These are phyloP conservation scores for Backusella liffmaniae DNA, from an alignment of 192 early-diverging fungal species.

Conservation along the genomic window DNA sequence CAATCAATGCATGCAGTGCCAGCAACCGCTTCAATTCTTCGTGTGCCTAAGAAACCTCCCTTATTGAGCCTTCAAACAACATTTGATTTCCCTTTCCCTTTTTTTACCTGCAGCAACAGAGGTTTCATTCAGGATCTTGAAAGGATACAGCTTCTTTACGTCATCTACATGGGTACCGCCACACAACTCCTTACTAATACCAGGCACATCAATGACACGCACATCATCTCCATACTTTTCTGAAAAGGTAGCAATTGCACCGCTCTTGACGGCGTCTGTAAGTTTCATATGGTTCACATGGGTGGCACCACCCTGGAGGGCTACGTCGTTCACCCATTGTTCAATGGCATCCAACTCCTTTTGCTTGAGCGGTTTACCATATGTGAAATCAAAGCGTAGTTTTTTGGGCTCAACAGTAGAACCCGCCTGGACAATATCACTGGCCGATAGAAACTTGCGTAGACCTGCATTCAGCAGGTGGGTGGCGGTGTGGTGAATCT, in stretches of 20 bases:
- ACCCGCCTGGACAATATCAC: conserved; percentile 52
- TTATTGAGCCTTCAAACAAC: not conserved
- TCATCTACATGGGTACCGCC: conserved; percentile 58
- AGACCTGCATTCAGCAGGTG: conserved; percentile 58
- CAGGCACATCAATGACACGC: conserved; percentile 53
- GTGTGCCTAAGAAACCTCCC: conserved; percentile 31
- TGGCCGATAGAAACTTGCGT: conserved; percentile 36
- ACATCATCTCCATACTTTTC: conserved; percentile 58
- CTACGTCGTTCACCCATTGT: conserved; percentile 48
- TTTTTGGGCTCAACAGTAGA: conserved; percentile 50
- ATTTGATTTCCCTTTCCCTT: not conserved
- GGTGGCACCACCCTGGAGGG: conserved; percentile 34
- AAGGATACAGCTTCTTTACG: conserved; percentile 47
- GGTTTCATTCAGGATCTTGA: conserved; percentile 52
- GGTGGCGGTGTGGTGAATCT: conserved; percentile 58
- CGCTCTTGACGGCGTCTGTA: conserved; percentile 46
- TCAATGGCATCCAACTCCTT: conserved; percentile 48
- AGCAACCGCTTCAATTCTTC: conserved; percentile 61
- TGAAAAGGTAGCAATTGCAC: conserved; percentile 51
- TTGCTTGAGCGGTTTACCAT: conserved; percentile 43
- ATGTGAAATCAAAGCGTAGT: conserved; percentile 60
- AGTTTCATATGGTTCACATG: conserved; percentile 40
- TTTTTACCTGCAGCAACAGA: conserved; percentile 57
- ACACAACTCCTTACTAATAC: conserved; percentile 53
- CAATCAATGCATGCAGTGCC: conserved; percentile 42